Conservation (phyloP, 148 eudicot genomes). For the Cornus controversa region DNA sequence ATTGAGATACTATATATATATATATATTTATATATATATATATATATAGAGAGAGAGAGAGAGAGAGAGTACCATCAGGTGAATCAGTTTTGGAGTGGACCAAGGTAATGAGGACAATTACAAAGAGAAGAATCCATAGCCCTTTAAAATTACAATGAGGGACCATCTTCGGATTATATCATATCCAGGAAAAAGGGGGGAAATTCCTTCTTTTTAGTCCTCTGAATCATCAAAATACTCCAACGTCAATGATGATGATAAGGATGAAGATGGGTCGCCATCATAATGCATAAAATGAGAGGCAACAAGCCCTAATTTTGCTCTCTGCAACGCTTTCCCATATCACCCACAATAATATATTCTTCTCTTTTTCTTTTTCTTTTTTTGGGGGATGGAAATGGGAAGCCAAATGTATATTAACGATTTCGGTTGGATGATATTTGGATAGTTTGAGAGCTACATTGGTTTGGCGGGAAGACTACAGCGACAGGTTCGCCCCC, state of each 20-base stretch:
- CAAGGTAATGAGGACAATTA: constrained; percentile 28
- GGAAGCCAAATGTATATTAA: background rate
- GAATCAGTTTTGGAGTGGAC: constrained; percentile 45
- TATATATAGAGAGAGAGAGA: background rate
- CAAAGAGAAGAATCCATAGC: constrained; percentile 23
- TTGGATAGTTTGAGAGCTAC: background rate
- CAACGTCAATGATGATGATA: background rate
- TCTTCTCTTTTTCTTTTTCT: no score
- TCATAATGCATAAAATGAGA: background rate
- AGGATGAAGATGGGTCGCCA: background rate
- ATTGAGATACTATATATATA: background rate
- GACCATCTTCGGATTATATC: constrained; percentile 16
- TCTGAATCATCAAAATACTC: background rate
- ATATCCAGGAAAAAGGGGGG: background rate
- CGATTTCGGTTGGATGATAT: no score
- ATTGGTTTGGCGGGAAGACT: background rate
- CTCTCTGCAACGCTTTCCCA: background rate
- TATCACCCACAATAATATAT: background rate
- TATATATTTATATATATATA: no score
- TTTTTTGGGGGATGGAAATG: background rate
- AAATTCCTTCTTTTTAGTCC: no score
- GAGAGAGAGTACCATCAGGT: constrained; percentile 34
- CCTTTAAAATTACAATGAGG: constrained; percentile 24
- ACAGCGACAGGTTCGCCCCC: background rate
- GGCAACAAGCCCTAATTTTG: background rate